Base-by-base conservation (phyloP, 441 rosid genomes). In the Lagerstroemia fauriei region DNA sequence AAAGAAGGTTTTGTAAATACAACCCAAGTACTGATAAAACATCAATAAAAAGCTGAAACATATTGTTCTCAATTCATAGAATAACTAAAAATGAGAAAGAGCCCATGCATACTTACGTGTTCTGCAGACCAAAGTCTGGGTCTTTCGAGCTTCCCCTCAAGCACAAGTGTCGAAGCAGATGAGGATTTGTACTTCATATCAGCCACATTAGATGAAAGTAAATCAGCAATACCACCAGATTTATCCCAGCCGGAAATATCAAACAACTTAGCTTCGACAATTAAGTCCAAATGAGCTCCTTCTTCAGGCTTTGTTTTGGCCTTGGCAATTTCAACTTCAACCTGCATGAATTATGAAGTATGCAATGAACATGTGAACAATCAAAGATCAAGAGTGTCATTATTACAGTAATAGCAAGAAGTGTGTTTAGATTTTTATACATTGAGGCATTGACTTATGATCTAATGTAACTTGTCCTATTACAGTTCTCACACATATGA, bases 101-200 rank as follows among this genome's bases (percentile, higher is more conserved):
- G 10, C 46, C 25, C 20, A 10, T 72, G 14, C 71, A 85, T 89
- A 80, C 96, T 92, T 81, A 94, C 99, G 82, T 92, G 91, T 88
- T 96, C 99, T 22, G 98, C 96, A 77, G 98, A 96, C 99, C 99
- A 96, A 78, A 96, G 96, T 89, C 87, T 95, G 71, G 99, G 99
- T 81, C 83, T 88, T 85, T 93, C 93, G 75, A 96, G 85, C 87
- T 90, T 92, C 79, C 97, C 99, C 82, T 78, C 89, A 51, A 96
- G 96, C 83, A 88, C 71, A 89, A 89, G 88, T 86, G 73, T 80
- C 77, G 84, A 73, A 86, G 85, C 85, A 31, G 90, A 88, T 31
- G 92, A 83, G 77, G 88, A 86, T 83, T 74, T 90, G 78, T 90
- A 86, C 84, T 85, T 90, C 79, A 95, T 77, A 81, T 88, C 89